Percentiles rank a stretch among this genome's conserved stretches.
These are phyloP conservation scores for Metschnikowia borealis DNA, from an alignment of 805 yeast genomes.

Conservation along the genomic window DNA sequence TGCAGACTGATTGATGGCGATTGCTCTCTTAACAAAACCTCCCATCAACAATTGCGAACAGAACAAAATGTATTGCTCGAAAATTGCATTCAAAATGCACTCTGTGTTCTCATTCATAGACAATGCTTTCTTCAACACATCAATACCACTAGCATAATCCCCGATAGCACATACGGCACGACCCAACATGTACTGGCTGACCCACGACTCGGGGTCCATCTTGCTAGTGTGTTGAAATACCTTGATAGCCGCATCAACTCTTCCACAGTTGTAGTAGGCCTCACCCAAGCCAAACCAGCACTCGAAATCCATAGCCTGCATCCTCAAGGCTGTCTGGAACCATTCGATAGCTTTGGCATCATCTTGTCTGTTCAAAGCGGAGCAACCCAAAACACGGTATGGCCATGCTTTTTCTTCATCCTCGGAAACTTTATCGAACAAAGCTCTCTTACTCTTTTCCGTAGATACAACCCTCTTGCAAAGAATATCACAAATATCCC, in stretches of 20 bases:
- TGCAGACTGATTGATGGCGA: slow-evolving; percentile 43
- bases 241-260: slow-evolving; percentile 79
- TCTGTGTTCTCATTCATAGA: slow-evolving; percentile 44
- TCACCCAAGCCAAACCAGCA: slow-evolving; percentile 98
- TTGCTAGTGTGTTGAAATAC: slow-evolving; percentile 68
- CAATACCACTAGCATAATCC: slow-evolving; percentile 60
- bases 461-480: slow-evolving; percentile 63
- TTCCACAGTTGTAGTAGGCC: slow-evolving; percentile 80
- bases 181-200: slow-evolving; percentile 65
- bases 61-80: slow-evolving; percentile 54
- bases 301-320: slow-evolving; percentile 60
- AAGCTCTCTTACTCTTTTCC: slow-evolving; percentile 51
- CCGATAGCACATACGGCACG: slow-evolving; percentile 59
- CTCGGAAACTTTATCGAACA: slow-evolving; percentile 29
- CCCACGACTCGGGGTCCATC: slow-evolving; percentile 53
- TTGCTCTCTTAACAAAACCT: slow-evolving; percentile 69
- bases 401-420: slow-evolving; percentile 69
- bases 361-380: slow-evolving; percentile 65
- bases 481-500: slow-evolving; percentile 80
- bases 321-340: slow-evolving; percentile 81
- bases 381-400: slow-evolving; percentile 77
- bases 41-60: slow-evolving; percentile 48
- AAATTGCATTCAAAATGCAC: slow-evolving; percentile 46
- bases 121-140: slow-evolving; percentile 41
- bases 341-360: slow-evolving; percentile 79